Base-by-base conservation (phyloP, 257 asterid genomes). In the Galeopsis tetrahit region DNA sequence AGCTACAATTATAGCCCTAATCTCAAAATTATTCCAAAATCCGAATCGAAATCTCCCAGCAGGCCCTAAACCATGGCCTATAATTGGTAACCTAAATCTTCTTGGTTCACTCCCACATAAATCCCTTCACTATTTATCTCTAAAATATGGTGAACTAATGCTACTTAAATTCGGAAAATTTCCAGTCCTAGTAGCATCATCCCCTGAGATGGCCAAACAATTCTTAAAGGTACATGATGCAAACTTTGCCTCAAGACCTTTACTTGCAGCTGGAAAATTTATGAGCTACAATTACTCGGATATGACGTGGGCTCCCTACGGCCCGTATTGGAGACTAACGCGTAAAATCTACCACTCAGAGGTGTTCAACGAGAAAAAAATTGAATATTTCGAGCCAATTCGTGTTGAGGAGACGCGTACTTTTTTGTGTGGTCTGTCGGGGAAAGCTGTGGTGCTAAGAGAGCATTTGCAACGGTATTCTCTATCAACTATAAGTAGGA, bases 231-330 rank as follows among this genome's bases (percentile, higher is more conserved):
- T 48, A 4, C 55, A 48, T 21, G 85, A 84, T 66, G 43, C 80
- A 2, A 72, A 69, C 2, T 78, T 83, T 15, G 80, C 82, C 52
- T 78, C 82, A n/a, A 63, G 85, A 49, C 87, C 87, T 10, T 33
- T 72, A 6, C 77, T 72, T n/a, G 82, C 85, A 4, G 78, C 78
- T 42, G 85, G 82, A 0, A 48, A 48, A 48, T 48, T 11, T 17
- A 13, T 66, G 1, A 10, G 56, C 64, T 81, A 72, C 13, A 48
- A 48, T 2, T 4, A 48, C 55, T 63, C 60, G 1, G 74, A 70
- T 67, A 32, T 81, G 81, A 6, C 61, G 2, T 83, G 88, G 88
- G 71, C 80, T 1, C 88, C 85, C n/a, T 75, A 75, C 63, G 83
- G 84, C 3, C 82, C 85, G 0, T 33, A 75, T 21, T 83, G 83